Base-by-base conservation (phyloP, 129 eudicot species). In the Glebionis coronaria region DNA sequence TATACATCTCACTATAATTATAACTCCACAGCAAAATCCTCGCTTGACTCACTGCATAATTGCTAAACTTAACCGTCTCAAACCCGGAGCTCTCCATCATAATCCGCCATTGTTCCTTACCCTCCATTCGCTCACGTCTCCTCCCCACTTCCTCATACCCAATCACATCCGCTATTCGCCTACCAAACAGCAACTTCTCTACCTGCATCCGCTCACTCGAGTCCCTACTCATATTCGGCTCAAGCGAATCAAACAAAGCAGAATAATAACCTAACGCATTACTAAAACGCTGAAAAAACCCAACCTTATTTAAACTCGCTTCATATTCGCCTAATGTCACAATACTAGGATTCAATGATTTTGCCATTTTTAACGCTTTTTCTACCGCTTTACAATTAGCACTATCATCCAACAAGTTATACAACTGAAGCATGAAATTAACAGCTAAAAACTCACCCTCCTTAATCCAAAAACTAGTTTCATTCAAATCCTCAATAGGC, bases 261-360 rank as follows among this genome's bases (percentile, higher is more conserved):
- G 86, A 68, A 75, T 88, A 93, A 63, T 86, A 89, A 16, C 25
- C 79, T 15, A 93, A 56, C 0, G 95, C 92, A 52, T 83, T 84
- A 71, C 77, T 76, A 54, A 93, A 87, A 2, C 92, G 92, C 72
- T 68, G 72, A 12, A 84, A 12, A 59, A 76, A 93, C 21, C 80
- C 88, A 16, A 78, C 86, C 63, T 83, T 79, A 68, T 93, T 93
- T 69, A 93, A 77, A 21, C 86, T 78, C 49, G 81, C 88, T 45
- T 93, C 99, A 68, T 88, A 86, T 46, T 93, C 99, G 8, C 99
- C 99, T 40, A 93, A 74, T 1, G 99, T 89, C n/a, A 93, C 95
- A 0, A 89, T 80, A 10, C 69, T 56, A 13, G 99, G 99, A 12
- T 79, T 84, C 75, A 93, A 60, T 0, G 97, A 84, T 73, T 82